These are phyloP conservation scores for Leishmania mexicana DNA, from an alignment of 208 protist genomes.

Conservation along the genomic window DNA sequence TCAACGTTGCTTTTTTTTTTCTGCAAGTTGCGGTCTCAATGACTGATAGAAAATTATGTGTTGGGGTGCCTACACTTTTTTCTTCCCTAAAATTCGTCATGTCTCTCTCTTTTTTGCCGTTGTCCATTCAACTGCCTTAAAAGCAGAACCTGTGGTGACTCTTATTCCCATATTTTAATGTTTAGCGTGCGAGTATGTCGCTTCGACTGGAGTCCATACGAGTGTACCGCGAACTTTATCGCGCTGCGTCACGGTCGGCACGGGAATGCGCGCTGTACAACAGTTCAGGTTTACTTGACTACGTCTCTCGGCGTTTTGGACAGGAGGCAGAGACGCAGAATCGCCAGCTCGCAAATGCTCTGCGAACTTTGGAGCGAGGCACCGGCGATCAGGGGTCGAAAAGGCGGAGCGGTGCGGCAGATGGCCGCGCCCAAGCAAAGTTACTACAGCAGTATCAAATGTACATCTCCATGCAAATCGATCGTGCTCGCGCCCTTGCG, in stretches of 20 bases:
- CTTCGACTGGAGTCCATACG: slow-evolving; percentile 43
- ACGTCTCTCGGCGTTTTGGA: slow-evolving; percentile 53
- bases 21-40: background rate
- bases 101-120: background rate
- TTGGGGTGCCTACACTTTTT: background rate
- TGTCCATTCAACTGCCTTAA: background rate
- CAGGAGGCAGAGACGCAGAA: slow-evolving; percentile 43
- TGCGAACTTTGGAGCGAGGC: slow-evolving; percentile 25
- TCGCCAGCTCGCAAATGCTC: slow-evolving; percentile 26
- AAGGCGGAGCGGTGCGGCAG: too few species aligned
- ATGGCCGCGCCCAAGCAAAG: slow-evolving; percentile 10
- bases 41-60: background rate
- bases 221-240: slow-evolving; percentile 60
- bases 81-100: background rate
- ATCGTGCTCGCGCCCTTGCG: slow-evolving; percentile 39
- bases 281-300: slow-evolving; percentile 41
- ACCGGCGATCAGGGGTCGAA: slow-evolving; percentile 5
- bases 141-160: background rate
- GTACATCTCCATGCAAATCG: slow-evolving; percentile 59
- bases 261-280: slow-evolving; percentile 59
- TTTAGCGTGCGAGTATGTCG: slow-evolving; percentile 37
- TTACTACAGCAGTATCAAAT: slow-evolving; percentile 54
- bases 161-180: background rate
- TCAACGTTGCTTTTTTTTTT: background rate
- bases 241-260: slow-evolving; percentile 33